Conservation (phyloP, 495 filamentous ascomycete genomes). For the Aspergillus bertholletiae region DNA sequence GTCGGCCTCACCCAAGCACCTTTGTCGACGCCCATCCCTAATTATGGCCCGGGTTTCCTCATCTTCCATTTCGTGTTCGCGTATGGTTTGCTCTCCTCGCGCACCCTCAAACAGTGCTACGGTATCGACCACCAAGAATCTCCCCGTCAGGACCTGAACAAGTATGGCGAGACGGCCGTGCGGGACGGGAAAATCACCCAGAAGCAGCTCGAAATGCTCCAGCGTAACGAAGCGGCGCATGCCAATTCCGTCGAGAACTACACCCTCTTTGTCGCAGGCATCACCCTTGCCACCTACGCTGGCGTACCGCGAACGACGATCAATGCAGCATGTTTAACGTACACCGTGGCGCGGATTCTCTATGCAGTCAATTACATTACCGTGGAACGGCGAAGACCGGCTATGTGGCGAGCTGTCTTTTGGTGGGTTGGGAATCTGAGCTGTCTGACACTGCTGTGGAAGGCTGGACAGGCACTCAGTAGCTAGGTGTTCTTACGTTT, state of each 20-base stretch:
- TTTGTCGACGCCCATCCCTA: constrained; percentile 12
- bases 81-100: constrained; percentile 45
- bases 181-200: constrained; percentile 44
- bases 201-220: constrained; percentile 38
- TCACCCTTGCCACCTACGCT: constrained; percentile 19
- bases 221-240: constrained; percentile 44
- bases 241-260: constrained; percentile 47
- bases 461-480: constrained; percentile 9
- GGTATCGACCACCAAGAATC: constrained; percentile 47
- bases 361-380: constrained; percentile 24
- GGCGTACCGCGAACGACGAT: constrained; percentile 17
- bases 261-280: constrained; percentile 19
- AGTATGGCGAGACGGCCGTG: constrained; percentile 44
- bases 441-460: constrained; percentile 23
- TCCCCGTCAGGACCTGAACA: constrained; percentile 42
- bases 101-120: constrained; percentile 43
- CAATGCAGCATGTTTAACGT: constrained; percentile 23
- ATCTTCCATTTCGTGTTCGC: constrained; percentile 47
- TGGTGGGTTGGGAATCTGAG: constrained; percentile 32
- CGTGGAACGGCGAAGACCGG: constrained; percentile 15
- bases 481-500: not conserved
- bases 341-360: constrained; percentile 19
- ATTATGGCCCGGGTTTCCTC: constrained; percentile 38
- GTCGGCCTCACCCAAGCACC: constrained; percentile 20
- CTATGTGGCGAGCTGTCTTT: constrained; percentile 13